Conservation (phyloP, 768 basidiomycete species). For the Tubosaeta sp. region DNA sequence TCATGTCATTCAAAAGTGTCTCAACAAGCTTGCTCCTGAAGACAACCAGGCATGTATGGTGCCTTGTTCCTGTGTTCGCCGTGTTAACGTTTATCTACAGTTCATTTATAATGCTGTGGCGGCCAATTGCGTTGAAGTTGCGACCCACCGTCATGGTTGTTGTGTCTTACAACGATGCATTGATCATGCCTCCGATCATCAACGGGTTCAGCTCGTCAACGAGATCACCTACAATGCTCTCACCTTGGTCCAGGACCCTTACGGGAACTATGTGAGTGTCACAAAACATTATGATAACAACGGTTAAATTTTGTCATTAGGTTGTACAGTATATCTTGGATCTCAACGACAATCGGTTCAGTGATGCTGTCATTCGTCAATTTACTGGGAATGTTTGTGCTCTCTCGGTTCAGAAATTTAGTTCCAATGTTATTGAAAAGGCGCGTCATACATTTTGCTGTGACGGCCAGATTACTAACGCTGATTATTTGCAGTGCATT, state of each 20-base stretch:
- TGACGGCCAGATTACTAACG: neutral
- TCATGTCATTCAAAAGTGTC: constrained; percentile 98
- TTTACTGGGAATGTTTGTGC: constrained; percentile 98
- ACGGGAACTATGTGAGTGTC: constrained; percentile 77
- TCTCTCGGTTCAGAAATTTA: constrained; percentile 98
- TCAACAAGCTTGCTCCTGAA: constrained; percentile 96
- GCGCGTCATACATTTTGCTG: constrained; percentile 31
- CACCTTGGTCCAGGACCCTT: constrained; percentile 96
- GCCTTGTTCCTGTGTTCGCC: neutral
- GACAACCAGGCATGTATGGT: constrained; percentile 79
- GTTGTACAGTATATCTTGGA: constrained; percentile 98
- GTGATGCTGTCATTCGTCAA: constrained; percentile 94
- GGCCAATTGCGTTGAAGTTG: constrained; percentile 97
- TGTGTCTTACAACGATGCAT: constrained; percentile 98
- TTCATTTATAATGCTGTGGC: constrained; percentile 99
- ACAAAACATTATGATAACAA: neutral
- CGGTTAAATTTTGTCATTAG: constrained; percentile 36
- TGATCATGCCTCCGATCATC: constrained; percentile 95
- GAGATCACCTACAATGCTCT: constrained; percentile 99
- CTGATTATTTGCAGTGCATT: constrained; percentile 47
- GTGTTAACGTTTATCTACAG: constrained; percentile 34
- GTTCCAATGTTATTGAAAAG: constrained; percentile 98
- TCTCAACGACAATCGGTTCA: constrained; percentile 97
- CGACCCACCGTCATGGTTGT: constrained; percentile 96
- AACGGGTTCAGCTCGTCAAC: constrained; percentile 93